phyloP scores from a whole-genome alignment of 78 protist genomes.

The Anaeramoeba ignava region DNA sequence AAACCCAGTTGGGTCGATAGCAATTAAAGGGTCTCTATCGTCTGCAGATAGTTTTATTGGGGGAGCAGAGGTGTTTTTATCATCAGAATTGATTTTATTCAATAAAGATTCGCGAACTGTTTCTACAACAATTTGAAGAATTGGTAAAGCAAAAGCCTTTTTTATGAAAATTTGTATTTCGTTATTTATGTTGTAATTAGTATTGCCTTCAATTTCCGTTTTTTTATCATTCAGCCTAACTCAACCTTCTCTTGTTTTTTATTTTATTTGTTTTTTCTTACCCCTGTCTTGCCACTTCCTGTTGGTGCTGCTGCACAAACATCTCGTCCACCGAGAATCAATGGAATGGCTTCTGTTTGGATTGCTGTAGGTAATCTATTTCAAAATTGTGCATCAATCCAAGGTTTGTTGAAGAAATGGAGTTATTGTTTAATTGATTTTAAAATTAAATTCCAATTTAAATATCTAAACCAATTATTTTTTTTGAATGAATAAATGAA shows the following conservation, averaged over 20 bases:
- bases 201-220: too few relatives aligned
- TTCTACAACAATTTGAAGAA: conserved; percentile 46
- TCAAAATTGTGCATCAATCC: background rate
- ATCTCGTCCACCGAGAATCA: conserved; percentile 33
- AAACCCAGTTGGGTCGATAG: conserved; percentile 25
- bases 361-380: conserved; percentile 42
- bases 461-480: background rate
- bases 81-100: too few relatives aligned
- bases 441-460: background rate
- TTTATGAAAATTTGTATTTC: too few relatives aligned
- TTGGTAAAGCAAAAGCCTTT: conserved; percentile 30
- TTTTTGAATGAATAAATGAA: background rate
- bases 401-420: too few relatives aligned
- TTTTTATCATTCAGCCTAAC: too few relatives aligned
- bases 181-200: too few relatives aligned
- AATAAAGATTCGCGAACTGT: too few relatives aligned
- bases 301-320: conserved; percentile 50
- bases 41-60: too few relatives aligned
- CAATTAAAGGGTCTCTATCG: background rate
- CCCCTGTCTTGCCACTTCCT: conserved; percentile 68
- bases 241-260: background rate
- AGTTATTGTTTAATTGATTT: background rate
- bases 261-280: background rate
- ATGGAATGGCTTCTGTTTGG: conserved; percentile 29
- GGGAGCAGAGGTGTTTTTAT: too few relatives aligned